Percentiles rank a stretch among this genome's conserved stretches.
Conservation (phyloP, 2,329 filamentous ascomycete species). For the Ilyonectria destructans region DNA sequence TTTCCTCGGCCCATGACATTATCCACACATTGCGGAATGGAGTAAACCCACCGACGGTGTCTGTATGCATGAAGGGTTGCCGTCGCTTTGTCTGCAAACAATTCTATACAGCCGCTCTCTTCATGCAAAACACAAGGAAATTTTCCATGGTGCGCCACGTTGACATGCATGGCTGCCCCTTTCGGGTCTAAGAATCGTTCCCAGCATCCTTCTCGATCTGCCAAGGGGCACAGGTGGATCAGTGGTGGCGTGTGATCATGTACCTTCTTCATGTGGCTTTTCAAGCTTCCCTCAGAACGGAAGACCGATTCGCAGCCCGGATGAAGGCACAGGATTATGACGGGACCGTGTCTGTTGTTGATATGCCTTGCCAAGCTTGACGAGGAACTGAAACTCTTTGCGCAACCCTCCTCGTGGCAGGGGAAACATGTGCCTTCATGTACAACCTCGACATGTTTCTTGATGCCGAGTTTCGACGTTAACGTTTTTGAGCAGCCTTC, state of each 20-base stretch:
- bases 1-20: slow-evolving; percentile 4
- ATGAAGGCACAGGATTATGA: slow-evolving; percentile 5
- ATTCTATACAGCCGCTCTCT: no score
- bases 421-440: slow-evolving; percentile 10
- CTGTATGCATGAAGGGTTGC: background rate
- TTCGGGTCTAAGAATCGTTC: background rate
- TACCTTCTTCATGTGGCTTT: slow-evolving; percentile 7
- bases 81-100: no score
- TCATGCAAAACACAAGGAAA: no score
- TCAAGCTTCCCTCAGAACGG: slow-evolving; percentile 8
- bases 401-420: slow-evolving; percentile 1
- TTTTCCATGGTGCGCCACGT: no score
- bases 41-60: slow-evolving; percentile 13
- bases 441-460: slow-evolving; percentile 2
- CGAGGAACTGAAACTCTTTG: slow-evolving; percentile 4
- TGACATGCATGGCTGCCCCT: background rate
- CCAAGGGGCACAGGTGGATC: background rate
- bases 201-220: background rate
- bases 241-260: slow-evolving; percentile 5
- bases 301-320: slow-evolving; percentile 6
- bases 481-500: slow-evolving; percentile 10
- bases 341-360: slow-evolving; percentile 2
- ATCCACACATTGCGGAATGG: slow-evolving; percentile 6
- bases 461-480: slow-evolving; percentile 1
- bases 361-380: slow-evolving; percentile 8